Percentiles rank a stretch among this genome's conserved stretches.
Conservation (phyloP, 1,284 basidiomycete species). For the Sporisorium scitamineum region DNA sequence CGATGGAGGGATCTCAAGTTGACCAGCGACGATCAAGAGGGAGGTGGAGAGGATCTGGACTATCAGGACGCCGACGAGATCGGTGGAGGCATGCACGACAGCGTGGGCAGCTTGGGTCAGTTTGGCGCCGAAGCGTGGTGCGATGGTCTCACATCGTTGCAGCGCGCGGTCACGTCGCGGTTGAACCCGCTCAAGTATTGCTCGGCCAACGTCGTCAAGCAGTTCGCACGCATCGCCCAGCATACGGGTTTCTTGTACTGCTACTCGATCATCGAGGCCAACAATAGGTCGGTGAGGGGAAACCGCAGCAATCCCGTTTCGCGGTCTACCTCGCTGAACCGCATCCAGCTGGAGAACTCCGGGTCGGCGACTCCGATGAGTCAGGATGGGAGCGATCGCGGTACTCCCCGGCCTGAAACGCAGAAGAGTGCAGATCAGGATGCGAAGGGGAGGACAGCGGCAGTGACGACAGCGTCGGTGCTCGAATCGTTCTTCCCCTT, state of each 20-base stretch:
- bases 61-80: conserved; percentile 44
- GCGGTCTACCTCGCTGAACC: conserved; percentile 34
- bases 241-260: conserved; percentile 93
- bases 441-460: conserved; percentile 2
- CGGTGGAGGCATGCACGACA: conserved; percentile 45
- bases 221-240: conserved; percentile 94
- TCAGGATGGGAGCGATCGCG: conserved; percentile 36
- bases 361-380: conserved; percentile 38
- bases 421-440: neutral
- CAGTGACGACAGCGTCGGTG: conserved; percentile 68
- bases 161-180: conserved; percentile 82
- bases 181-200: conserved; percentile 83
- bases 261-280: conserved; percentile 90
- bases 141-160: conserved; percentile 81
- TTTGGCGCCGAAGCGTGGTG: conserved; percentile 76
- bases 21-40: conserved; percentile 72
- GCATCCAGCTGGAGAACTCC: conserved; percentile 24
- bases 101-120: conserved; percentile 43
- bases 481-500: conserved; percentile 98
- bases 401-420: conserved; percentile 26
- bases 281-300: conserved; percentile 69
- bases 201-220: conserved; percentile 87
- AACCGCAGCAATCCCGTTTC: conserved; percentile 32
- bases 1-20: conserved; percentile 87
- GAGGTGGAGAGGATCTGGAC: conserved; percentile 66